Evolutionary conservation across 148 eudicot species (phyloP), one percentile per base, ranked within the genome.

Genomic region (Camellia sinensis): DNA sequence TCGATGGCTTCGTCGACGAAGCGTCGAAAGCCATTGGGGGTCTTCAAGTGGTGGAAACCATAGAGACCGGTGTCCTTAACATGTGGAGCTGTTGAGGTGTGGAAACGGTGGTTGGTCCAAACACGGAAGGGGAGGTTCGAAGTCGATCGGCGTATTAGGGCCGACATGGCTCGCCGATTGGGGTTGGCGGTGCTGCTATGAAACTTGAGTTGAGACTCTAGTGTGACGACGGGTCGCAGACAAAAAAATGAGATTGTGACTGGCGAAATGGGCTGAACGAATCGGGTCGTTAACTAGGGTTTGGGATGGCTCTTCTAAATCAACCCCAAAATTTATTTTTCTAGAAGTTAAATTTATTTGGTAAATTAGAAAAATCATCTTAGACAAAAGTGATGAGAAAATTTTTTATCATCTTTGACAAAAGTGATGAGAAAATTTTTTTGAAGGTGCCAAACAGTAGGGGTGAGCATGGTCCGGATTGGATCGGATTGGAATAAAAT

Each of bases 1-100:
- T 86, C 91, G 54, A 95, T 88, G 8, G 98, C 98, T 54, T 95
- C 97, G 40, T 93, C 97, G 56, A 89, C 98, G 81, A 95, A 88
- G 17, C 96, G 93, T 62, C 86, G 95, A 71, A 94, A 94, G 61
- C 95, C 98, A 46, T 83, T 81, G 82, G 98, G 88, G 78, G 88
- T 84, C 81, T 89, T 95, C 84, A 95, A 79, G 76, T 91, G 93
- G 74, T 86, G 45, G 77, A 91, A 88, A 60, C 97, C 97, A 69
- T 95, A 95, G 44, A 95, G 92, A 43, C 98, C 98, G 15, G 94
- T 83, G 73, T 89, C 87, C 74, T 83, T 83, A 5, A 75, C 54
- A 74, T 61, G 71, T 10, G 76, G 89, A 44, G 89, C 89, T n/a
- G 89, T 83, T 1, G 89, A 78, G 61, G 90, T 84, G 75, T 82